phyloP scores from a whole-genome alignment of 2,329 filamentous ascomycete species.

The Trichophyton benhamiae region DNA sequence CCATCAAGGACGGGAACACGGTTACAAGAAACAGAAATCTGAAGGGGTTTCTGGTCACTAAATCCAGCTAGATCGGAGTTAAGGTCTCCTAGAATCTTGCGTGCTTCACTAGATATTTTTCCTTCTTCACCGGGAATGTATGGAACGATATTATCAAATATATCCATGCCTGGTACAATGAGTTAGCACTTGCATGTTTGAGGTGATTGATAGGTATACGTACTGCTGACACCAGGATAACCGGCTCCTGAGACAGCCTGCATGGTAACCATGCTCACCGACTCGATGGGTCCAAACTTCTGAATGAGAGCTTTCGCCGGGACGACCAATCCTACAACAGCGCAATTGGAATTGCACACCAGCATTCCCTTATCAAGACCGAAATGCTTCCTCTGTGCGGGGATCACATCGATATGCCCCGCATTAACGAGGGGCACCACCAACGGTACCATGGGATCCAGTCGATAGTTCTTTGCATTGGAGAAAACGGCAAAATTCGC shows the following conservation, averaged over 20 bases:
- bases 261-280: slow-evolving; percentile 81
- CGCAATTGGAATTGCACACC: slow-evolving; percentile 97
- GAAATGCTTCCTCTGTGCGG: slow-evolving; percentile 68
- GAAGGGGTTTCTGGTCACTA: slow-evolving; percentile 58
- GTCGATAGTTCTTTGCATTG: slow-evolving; percentile 95
- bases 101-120: slow-evolving; percentile 87
- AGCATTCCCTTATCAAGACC: slow-evolving; percentile 73
- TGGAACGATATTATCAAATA: slow-evolving; percentile 90
- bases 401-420: slow-evolving; percentile 71
- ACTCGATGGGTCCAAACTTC: slow-evolving; percentile 64
- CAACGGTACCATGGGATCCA: slow-evolving; percentile 77
- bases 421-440: slow-evolving; percentile 94
- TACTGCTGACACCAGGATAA: slow-evolving; percentile 41
- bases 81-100: slow-evolving; percentile 77
- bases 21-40: slow-evolving; percentile 79
- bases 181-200: slow-evolving; percentile 24
- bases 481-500: slow-evolving; percentile 87
- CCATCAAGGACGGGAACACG: slow-evolving; percentile 91
- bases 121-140: slow-evolving; percentile 91
- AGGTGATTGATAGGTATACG: background rate
- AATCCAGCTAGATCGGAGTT: slow-evolving; percentile 62
- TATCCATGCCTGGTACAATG: slow-evolving; percentile 75
- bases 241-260: slow-evolving; percentile 90
- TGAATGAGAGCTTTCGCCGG: slow-evolving; percentile 83
- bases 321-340: slow-evolving; percentile 89